Evolutionary conservation across 306 rosid genomes (phyloP), one percentile per base, ranked within the genome.

Genomic region (Acacia crassicarpa): DNA sequence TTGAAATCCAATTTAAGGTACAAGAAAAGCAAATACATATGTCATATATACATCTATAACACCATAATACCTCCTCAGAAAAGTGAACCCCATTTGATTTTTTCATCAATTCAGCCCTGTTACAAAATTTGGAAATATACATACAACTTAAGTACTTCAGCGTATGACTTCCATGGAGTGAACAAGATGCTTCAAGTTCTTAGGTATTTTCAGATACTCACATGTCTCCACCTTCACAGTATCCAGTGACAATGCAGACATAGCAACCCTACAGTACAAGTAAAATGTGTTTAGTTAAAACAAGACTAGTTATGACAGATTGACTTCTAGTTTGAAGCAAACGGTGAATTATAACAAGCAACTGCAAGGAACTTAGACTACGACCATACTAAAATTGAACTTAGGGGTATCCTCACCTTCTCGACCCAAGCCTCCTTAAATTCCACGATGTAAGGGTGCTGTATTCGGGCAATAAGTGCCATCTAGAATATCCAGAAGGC

Each of bases 151-250:
- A 74, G 71, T 77, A 51, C 69, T 49, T 59, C 41, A 17, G 43
- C 69, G 62, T 54, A 10, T 58, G 23, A 48, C 75, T 69, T 8
- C 79, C 67, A 43, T 23, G 54, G 70, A 84, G 78, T 61, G 49
- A 49, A 77, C 61, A 32, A 17, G 53, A 74, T 16, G 72, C 73
- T 46, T 25, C 43, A 33, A 75, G 62, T 70, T 89, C 62, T 51
- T 59, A 82, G 62, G 3, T 43, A 75, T 81, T n/a, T 25, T 54
- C 63, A 33, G 53, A 75, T 67, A 92, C 99, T 91, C 89, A 96
- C 99, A 96, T 92, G 89, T 96, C 99, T 92, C 99, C 99, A 67
- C 99, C 99, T 86, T 96, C 99, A 83, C 99, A 96, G 75, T 96
- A 96, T 62, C 99, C 99, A 0, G 99, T 96, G 83, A 96, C 98